Conservation (phyloP, 176 grass and related monocot species). For the sorghum (Sorghum bicolor) region DNA sequence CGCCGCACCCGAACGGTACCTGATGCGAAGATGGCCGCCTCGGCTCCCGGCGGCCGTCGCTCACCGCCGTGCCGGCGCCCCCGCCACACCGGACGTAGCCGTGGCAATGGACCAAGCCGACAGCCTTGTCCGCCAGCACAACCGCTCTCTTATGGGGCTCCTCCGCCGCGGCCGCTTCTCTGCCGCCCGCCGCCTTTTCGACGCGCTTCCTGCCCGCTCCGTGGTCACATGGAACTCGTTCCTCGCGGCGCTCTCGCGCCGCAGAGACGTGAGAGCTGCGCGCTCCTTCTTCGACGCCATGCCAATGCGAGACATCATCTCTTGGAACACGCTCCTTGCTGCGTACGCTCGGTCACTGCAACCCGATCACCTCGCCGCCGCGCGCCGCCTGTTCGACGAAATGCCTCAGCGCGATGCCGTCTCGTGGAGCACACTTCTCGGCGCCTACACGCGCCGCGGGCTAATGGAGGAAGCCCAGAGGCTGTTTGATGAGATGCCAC, state of each 20-base stretch:
- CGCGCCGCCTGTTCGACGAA: constrained; percentile 52
- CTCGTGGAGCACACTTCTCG: constrained; percentile 68
- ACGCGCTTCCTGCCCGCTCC: constrained; percentile 45
- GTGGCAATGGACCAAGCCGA: neutral
- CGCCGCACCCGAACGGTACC: neutral
- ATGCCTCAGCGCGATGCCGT: constrained; percentile 51
- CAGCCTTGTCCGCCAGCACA: constrained; percentile 33
- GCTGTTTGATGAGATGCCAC: constrained; percentile 52
- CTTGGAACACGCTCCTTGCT: constrained; percentile 63
- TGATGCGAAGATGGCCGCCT: constrained; percentile 50
- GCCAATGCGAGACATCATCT: constrained; percentile 47
- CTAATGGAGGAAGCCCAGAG: constrained; percentile 45
- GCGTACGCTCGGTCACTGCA: constrained; percentile 34
- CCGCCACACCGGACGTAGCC: neutral
- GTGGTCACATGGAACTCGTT: constrained; percentile 74
- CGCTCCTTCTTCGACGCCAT: constrained; percentile 49
- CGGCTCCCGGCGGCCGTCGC: constrained; percentile 4
- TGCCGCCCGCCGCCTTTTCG: constrained; percentile 57
- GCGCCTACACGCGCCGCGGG: constrained; percentile 41
- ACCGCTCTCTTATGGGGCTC: constrained; percentile 42
- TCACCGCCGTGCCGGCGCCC: neutral
- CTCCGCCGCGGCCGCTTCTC: constrained; percentile 46
- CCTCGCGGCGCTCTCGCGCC: constrained; percentile 51
- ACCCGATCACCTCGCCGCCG: constrained; percentile 36
- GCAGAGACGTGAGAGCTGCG: constrained; percentile 22